Conservation (phyloP, 2,329 filamentous ascomycete species). For the Cyclaneusma minus region DNA sequence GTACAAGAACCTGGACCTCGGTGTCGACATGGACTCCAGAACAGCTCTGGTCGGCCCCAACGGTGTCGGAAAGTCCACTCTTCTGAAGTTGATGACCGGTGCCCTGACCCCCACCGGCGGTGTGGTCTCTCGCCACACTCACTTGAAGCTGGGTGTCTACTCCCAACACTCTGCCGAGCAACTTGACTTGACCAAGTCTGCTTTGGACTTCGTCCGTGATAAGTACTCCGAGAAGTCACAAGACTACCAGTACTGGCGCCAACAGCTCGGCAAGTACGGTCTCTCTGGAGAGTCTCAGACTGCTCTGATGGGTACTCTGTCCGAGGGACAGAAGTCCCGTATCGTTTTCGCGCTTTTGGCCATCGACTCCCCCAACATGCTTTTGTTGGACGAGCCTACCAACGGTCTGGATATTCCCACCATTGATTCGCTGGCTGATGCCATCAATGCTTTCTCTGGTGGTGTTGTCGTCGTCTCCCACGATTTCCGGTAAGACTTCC, state of each 20-base stretch:
- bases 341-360: conserved; percentile 95
- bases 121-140: conserved; percentile 78
- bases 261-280: conserved; percentile 91
- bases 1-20: conserved; percentile 92
- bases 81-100: conserved; percentile 91
- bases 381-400: conserved; percentile 94
- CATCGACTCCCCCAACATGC: conserved; percentile 94
- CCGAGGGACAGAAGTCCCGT: conserved; percentile 93
- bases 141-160: conserved; percentile 97
- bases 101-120: conserved; percentile 77
- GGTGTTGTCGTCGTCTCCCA: conserved; percentile 97
- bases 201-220: conserved; percentile 93
- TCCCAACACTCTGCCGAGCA: conserved; percentile 97
- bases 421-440: conserved; percentile 92
- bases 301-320: conserved; percentile 92
- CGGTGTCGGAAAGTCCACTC: conserved; percentile 96
- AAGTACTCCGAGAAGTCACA: conserved; percentile 82
- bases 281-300: conserved; percentile 89
- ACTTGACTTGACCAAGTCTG: conserved; percentile 93
- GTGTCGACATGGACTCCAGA: conserved; percentile 99
- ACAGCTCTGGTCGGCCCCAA: conserved; percentile 95
- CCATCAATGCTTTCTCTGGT: conserved; percentile 85
- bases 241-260: conserved; percentile 98
- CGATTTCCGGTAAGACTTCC: conserved; percentile 77
- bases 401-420: conserved; percentile 99